Evolutionary conservation across 2,329 filamentous ascomycete species (phyloP), one percentile per base, ranked within the genome.

Genomic region (Cladobotryum mycophilum): DNA sequence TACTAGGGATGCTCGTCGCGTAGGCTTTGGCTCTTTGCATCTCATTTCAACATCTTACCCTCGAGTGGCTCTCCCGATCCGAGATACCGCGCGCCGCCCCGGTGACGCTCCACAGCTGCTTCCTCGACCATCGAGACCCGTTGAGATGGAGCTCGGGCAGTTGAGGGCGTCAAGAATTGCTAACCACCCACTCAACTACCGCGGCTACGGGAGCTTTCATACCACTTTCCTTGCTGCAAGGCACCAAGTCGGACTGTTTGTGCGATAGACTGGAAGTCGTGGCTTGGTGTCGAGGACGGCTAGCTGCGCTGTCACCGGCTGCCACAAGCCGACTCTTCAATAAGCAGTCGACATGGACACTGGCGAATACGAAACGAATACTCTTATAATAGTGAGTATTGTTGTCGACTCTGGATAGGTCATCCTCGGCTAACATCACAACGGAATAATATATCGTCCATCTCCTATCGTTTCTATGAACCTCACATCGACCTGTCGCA

Each of bases 341-440:
- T 57, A 66, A 57, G 62, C 66, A 59, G 67, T 63, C 77, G 79
- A 76, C 63, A 83, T 83, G 80, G 80, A 83, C 67, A 75, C 76
- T 66, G 76, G 78, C 57, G 79, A 82, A 69, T 81, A 81, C 67
- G 78, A 81, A 62, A 83, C 80, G 63, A 83, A 83, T 68, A 74
- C 73, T 54, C 68, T 83, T 60, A 69, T 80, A 61, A 73, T 82
- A 70, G 80, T 82, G 58, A 61, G 76, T 70, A 17, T 25, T 47
- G 13, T 25, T 38, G 13, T 6, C n/a, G 3, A 33, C 41, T 41
- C 42, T 5, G 30, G 2, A 8, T 40, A 4, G 37, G n/a, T 56
- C 65, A 30, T 61, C 55, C 37, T 25, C 30, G 44, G 46, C 53
- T 58, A 53, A 64, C 51, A 15, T 30, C 14, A 45, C 45, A 44